phyloP scores from a whole-genome alignment of 495 filamentous ascomycete genomes.

The Penicillium lividum region DNA sequence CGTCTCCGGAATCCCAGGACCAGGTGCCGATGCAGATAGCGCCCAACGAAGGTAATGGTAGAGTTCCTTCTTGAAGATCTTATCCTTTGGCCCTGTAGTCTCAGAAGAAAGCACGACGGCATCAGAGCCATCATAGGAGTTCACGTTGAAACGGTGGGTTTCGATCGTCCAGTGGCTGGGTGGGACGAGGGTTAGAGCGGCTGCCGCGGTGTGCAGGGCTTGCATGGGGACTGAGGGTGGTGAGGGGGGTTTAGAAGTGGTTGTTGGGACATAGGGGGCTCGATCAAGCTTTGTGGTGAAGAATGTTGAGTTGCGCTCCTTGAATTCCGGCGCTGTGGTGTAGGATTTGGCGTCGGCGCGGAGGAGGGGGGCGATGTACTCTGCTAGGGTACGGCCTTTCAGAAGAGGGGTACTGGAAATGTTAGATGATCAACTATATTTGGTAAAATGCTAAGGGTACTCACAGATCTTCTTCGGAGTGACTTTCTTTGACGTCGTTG shows the following conservation, averaged over 20 bases:
- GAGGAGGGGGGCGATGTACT: constrained; percentile 54
- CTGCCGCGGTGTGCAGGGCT: constrained; percentile 41
- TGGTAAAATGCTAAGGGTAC: constrained; percentile 7
- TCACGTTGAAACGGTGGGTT: constrained; percentile 41
- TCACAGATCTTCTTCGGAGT: constrained; percentile 33
- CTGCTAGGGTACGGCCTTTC: constrained; percentile 29
- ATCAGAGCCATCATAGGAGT: constrained; percentile 37
- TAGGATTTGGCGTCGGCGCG: constrained; percentile 63
- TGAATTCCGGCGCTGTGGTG: constrained; percentile 56
- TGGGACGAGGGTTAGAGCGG: constrained; percentile 42
- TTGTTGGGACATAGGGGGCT: constrained; percentile 30
- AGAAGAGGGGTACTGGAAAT: constrained; percentile 32
- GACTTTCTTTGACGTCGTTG: constrained; percentile 33
- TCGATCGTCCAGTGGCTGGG: constrained; percentile 37
- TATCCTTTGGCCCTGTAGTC: constrained; percentile 24
- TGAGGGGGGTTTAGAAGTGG: constrained; percentile 15
- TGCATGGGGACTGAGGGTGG: constrained; percentile 31
- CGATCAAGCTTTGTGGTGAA: constrained; percentile 52
- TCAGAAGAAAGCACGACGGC: constrained; percentile 16
- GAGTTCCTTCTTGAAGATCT: constrained; percentile 44
- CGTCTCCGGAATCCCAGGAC: constrained; percentile 57
- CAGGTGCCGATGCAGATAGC: constrained; percentile 55
- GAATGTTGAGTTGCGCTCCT: constrained; percentile 61
- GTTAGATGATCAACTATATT: constrained; percentile 5
- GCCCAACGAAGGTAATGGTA: constrained; percentile 70